Evolutionary conservation across 495 filamentous ascomycete genomes (phyloP), one percentile per base, ranked within the genome.

Genomic region (Talaromyces stipitatus): DNA sequence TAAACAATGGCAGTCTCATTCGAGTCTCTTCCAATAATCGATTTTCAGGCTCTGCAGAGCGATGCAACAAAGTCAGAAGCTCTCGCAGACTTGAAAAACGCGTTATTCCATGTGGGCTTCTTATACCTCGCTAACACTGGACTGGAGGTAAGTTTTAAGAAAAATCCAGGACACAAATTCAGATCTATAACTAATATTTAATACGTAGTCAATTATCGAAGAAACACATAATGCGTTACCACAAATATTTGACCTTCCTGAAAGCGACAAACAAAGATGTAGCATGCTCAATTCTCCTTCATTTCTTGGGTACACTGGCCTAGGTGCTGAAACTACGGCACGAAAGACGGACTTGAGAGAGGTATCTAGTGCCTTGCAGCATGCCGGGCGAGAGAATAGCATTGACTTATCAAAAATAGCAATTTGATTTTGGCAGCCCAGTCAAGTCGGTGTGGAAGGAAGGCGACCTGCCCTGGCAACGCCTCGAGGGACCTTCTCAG

Each of bases 101-200:
- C 92, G 0, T 80, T 97, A 20, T 85, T 97, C 65, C 85, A 90
- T 61, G 90, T 96, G 9, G 92, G 92, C 1, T 96, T 97, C 63
- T 69, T 96, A 20, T 97, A 97, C 64, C 78, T 97, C 58, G 87
- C 83, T 52, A 91, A 97, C 62, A 89, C 89, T 5, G 92, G 91
- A 7, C 82, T 96, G 23, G 79, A 88, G 56, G 83, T 71, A 59
- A 32, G 54, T 55, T 16, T 18, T 23, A 12, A n/a, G 29, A 22
- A 16, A 9, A 29, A 48, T 38, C 4, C 26, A 50, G 20, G n/a
- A 28, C 6, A 14, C 11, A 26, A n/a, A 43, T 54, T 14, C 26
- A 41, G 5, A 18, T 41, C 36, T 36, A 33, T 41, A 30, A 45
- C 18, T 38, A 8, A 4, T 52, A 18, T 11, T 28, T 54, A 28